Evolutionary conservation across 2,329 filamentous ascomycete species (phyloP), one percentile per base, ranked within the genome.

Genomic region (Aspergillus phoenicis): DNA sequence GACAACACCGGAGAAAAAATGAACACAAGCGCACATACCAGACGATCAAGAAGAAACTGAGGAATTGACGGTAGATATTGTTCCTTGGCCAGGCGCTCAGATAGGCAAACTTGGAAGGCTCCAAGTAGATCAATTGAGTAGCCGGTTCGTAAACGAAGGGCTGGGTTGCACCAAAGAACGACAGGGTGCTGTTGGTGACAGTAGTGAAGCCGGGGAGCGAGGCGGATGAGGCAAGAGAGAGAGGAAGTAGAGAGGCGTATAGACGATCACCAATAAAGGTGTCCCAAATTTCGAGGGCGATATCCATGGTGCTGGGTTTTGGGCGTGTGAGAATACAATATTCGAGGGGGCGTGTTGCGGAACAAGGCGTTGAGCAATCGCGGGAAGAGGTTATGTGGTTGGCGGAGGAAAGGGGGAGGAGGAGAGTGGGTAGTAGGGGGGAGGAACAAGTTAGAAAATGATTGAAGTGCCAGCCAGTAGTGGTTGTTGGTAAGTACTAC

Each of bases 281-380:
- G 79, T 98, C 94, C 78, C 87, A 85, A 62, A 93, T 70, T 79
- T 97, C 93, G 67, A 97, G 89, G 49, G 95, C 87, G 79, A 97
- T 87, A 83, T 98, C 94, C 94, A 98, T 97, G 77, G 75, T 64
- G 59, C 41, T 24, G 47, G 45, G 49, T 13, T 45, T 28, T 8
- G n/a, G 5, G 48, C 22, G 24, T 30, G 53, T 53, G 33, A 24
- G 38, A 52, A 52, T 36, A 33, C 3, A 33, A 13, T 28, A 13
- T 28, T 20, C 11, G 11, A 57, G 43, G 53, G 22, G 28, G 17
- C 20, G 6, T 20, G 20, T 10, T 13, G 24, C 26, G n/a, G 33
- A 36, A 36, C 33, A 13, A 36, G 33, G 47, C n/a, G 47, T 51
- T 13, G 11, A 24, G 15, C 1, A 15, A 49, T 49, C 15, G 45